These are phyloP conservation scores for Chlamydomonas sphaeroides DNA, from an alignment of 139 green algal genomes.

Conservation along the genomic window DNA sequence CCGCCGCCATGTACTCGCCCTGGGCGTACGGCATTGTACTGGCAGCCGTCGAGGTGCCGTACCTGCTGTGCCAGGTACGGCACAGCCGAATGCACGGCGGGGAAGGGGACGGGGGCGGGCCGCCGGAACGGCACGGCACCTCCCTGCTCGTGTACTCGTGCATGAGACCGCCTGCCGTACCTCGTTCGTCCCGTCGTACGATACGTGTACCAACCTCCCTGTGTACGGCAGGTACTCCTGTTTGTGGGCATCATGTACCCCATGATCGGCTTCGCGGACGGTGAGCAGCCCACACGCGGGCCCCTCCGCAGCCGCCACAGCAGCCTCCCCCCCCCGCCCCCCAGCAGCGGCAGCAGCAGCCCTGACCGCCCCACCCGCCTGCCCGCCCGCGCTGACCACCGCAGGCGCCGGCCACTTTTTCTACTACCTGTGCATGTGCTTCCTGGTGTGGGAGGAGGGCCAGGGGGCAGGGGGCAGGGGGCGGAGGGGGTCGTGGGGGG, in stretches of 20 bases:
- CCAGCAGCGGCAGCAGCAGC: too few species aligned
- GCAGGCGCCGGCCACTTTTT: constrained; percentile 42
- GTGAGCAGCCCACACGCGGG: not conserved
- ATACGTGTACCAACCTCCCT: too few species aligned
- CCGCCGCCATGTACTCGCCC: constrained; percentile 40
- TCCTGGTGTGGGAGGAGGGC: not conserved
- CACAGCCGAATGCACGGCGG: too few species aligned
- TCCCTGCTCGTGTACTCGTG: too few species aligned
- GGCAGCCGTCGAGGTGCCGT: constrained; percentile 58
- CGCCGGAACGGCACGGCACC: too few species aligned
- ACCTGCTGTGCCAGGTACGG: constrained; percentile 35
- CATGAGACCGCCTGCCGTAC: too few species aligned
- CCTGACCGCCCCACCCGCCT: not conserved
- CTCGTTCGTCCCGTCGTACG: too few species aligned
- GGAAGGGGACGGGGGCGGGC: too few species aligned
- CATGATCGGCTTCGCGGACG: constrained; percentile 56
- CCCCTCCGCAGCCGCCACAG: too few species aligned
- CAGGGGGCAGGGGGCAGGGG: too few species aligned
- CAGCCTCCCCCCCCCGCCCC: too few species aligned
- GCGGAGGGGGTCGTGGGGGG: not conserved
- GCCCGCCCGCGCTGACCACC: not conserved
- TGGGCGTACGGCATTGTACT: constrained; percentile 58
- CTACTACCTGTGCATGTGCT: constrained; percentile 57
- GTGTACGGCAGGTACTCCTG: constrained; percentile 58
- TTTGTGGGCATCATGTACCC: constrained; percentile 73